A percentile compares a stretch with the other conserved stretches of the same genome.
phyloP scores from a whole-genome alignment of 306 rosid genomes.

The Hippophae gyantsensis region DNA sequence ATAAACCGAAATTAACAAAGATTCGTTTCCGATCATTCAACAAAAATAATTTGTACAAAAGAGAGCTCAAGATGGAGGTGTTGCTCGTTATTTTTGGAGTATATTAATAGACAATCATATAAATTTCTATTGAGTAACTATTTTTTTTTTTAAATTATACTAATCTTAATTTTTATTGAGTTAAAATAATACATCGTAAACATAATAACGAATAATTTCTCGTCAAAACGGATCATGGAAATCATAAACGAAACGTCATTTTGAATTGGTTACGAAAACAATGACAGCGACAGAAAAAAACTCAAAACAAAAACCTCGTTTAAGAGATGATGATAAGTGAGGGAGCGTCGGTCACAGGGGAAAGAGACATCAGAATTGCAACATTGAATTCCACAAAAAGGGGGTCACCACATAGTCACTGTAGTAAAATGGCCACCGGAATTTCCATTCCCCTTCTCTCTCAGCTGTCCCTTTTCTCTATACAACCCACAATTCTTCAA shows the following conservation, averaged over 20 bases:
- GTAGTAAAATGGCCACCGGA: conserved; percentile 19
- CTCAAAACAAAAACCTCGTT: conserved; percentile 30
- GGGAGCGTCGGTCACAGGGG: conserved; percentile 47
- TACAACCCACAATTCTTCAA: not conserved
- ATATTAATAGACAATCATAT: no score
- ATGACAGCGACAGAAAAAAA: conserved; percentile 5
- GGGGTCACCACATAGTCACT: conserved; percentile 23
- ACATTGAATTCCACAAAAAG: conserved; percentile 69
- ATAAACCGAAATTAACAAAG: conserved; percentile 1
- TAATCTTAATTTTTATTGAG: no score
- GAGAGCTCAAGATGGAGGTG: not conserved
- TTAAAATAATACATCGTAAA: no score
- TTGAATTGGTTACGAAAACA: conserved; percentile 7
- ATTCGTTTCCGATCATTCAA: conserved; percentile 1
- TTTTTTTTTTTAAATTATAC: no score
- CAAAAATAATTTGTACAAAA: not conserved
- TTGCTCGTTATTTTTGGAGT: no score
- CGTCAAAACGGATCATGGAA: conserved; percentile 8
- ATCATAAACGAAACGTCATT: not conserved
- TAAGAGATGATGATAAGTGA: conserved; percentile 36
- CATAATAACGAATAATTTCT: no score
- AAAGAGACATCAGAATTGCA: conserved; percentile 56
- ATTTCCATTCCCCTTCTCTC: conserved; percentile 29
- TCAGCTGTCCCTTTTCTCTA: conserved; percentile 1
- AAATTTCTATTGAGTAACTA: no score